phyloP scores from a whole-genome alignment of 108 stramenopile genomes.

The Aurantiochytrium sp. region DNA sequence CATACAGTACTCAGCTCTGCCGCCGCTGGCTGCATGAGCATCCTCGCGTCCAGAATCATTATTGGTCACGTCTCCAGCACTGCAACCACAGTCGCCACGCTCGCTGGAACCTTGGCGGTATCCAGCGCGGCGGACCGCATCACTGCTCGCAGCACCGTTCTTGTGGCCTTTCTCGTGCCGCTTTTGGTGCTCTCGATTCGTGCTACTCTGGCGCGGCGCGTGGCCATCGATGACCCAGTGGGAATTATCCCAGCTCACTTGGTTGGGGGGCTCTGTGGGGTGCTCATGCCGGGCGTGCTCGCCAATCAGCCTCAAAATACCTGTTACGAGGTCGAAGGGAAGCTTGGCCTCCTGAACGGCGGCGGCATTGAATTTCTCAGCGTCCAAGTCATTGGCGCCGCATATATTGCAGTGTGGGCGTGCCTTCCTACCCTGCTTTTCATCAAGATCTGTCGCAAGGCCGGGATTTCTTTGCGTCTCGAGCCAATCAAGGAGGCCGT shows the following conservation, averaged over 20 bases:
- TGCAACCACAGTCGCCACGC: not conserved
- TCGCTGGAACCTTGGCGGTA: not conserved
- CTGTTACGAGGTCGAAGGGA: no score
- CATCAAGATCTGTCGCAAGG: not conserved
- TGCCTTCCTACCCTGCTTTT: not conserved
- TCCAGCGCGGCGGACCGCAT: not conserved
- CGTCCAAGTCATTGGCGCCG: no score
- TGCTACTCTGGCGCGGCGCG: no score
- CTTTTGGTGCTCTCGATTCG: not conserved
- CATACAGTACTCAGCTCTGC: not conserved
- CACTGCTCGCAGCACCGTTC: not conserved
- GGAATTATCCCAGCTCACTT: no score
- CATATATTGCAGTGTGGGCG: not conserved
- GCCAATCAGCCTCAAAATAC: no score
- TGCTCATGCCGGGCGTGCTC: no score
- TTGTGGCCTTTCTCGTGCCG: not conserved
- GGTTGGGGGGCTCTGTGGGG: no score
- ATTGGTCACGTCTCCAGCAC: not conserved
- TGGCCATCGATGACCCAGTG: no score
- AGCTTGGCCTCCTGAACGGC: no score
- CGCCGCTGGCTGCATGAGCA: not conserved
- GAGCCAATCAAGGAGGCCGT: not conserved
- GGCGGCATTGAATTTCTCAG: no score
- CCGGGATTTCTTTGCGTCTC: not conserved
- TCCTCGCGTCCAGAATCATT: not conserved